These are phyloP conservation scores for Stenogyne calaminthoides DNA, from an alignment of 305 asterid species.

Conservation along the genomic window DNA sequence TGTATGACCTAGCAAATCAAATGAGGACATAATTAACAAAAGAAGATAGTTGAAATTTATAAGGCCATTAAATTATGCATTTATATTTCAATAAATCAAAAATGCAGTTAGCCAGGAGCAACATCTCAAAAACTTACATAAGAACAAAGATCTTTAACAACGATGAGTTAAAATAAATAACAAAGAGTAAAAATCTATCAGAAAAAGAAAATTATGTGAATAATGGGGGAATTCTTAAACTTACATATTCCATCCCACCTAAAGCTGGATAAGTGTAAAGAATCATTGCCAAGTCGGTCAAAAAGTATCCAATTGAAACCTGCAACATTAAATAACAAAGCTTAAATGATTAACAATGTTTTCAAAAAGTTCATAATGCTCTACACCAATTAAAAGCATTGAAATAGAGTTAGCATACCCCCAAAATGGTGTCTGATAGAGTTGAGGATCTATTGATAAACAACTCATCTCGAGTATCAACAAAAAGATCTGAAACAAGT, in stretches of 20 bases:
- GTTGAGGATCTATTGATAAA: conserved; percentile 57
- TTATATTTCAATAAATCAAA: background rate
- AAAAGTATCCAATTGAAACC: conserved; percentile 89
- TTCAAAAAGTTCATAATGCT: conserved; percentile 3
- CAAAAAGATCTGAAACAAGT: conserved; percentile 61
- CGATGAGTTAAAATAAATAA: background rate
- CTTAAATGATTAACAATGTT: background rate
- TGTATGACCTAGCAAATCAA: conserved; percentile 64
- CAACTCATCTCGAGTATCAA: conserved; percentile 47
- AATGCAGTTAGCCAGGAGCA: conserved; percentile 14
- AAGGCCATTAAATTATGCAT: conserved; percentile 11
- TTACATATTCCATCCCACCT: conserved; percentile 93
- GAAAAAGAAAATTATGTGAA: conserved; percentile 3
- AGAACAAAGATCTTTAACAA: background rate
- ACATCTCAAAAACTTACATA: background rate
- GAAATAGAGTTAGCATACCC: conserved; percentile 49
- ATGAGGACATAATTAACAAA: conserved; percentile 24
- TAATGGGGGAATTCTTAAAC: conserved; percentile 35
- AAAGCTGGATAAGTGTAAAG: conserved; percentile 64
- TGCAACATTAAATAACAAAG: conserved; percentile 38
- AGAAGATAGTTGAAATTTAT: background rate
- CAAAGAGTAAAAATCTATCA: background rate
- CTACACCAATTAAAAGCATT: conserved; percentile 13
- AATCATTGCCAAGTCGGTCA: conserved; percentile 81
- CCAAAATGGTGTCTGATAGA: conserved; percentile 71